Evolutionary conservation across 495 filamentous ascomycete genomes (phyloP), one percentile per base, ranked within the genome.

Genomic region (Penicillium riverlandense): DNA sequence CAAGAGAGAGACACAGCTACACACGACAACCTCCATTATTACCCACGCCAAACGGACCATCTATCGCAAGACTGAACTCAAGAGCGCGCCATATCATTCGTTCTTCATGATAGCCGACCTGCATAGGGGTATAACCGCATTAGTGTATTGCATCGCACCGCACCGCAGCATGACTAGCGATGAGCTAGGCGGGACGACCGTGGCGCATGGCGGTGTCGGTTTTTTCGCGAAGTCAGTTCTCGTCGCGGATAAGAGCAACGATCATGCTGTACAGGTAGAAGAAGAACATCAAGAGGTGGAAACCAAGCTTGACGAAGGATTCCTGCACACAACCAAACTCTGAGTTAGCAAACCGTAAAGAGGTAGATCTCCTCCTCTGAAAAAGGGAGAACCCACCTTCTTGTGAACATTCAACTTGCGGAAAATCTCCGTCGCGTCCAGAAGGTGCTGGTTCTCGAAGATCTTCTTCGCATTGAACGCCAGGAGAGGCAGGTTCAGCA

Each of bases 191-290:
- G 29, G 58, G 47, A 54, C 51, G 53, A 50, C 59, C 65, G 51
- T 66, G 46, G 54, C 59, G 67, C 64, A 67, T 67, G 45, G 58
- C 67, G 59, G 70, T 45, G 46, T 71, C 58, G 44, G 65, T 63
- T 52, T 67, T 59, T 37, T 49, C 52, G 44, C 62, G 59, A 52
- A 75, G 54, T 81, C 69, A 96, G 68, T 90, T 80, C 69, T 98
- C 92, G 63, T 99, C 94, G 55, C 84, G 82, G 76, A 99, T 99
- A 42, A 97, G 74, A 47, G 91, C 91, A 41, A 96, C 92, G 47
- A 99, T 99, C 94, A 99, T 99, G 66, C 69, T 91, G 82, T 97
- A 99, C 22, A 99, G 82, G 72, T 99, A 99, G 81, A 96, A 99
- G 79, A 99, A 99, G 79, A 99, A 99, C 86, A 99, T 94, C 71